Conservation (phyloP, 78 protist genomes). For the Ministeria vibrans region DNA sequence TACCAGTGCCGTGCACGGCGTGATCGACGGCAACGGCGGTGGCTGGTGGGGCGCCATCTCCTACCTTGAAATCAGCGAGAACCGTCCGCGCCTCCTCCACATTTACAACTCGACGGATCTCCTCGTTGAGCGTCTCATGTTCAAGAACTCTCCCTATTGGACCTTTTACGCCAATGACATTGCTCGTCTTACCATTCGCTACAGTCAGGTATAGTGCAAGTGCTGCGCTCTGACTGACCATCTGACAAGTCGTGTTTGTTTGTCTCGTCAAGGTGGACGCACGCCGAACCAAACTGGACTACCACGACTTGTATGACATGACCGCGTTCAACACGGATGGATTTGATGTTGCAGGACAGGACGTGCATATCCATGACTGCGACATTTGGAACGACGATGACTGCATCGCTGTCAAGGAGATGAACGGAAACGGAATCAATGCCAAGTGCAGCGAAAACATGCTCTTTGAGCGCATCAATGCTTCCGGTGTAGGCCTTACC, state of each 20-base stretch:
- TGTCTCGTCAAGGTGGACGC: slow-evolving; percentile 36
- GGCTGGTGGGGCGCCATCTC: slow-evolving; percentile 60
- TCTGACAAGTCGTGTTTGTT: too few species aligned
- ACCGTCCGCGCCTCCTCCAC: slow-evolving; percentile 46
- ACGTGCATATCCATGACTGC: slow-evolving; percentile 54
- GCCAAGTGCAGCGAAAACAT: slow-evolving; percentile 28
- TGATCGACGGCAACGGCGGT: slow-evolving; percentile 47
- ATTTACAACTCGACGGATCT: slow-evolving; percentile 6
- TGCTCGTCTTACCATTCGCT: slow-evolving; percentile 31
- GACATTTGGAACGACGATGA: slow-evolving; percentile 60
- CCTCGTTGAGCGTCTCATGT: slow-evolving; percentile 33
- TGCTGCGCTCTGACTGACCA: too few species aligned
- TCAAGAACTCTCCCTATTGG: slow-evolving; percentile 45
- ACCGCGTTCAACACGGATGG: slow-evolving; percentile 63
- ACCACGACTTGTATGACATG: slow-evolving; percentile 34
- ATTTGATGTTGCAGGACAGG: slow-evolving; percentile 38
- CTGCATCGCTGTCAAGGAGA: slow-evolving; percentile 46
- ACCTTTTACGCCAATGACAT: slow-evolving; percentile 29
- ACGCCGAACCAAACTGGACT: slow-evolving; percentile 32
- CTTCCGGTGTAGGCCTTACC: slow-evolving; percentile 46
- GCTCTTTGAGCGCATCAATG: slow-evolving; percentile 44
- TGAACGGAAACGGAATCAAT: neutral
- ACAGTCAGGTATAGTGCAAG: too few species aligned
- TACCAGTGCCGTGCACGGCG: slow-evolving; percentile 27
- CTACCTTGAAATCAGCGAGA: slow-evolving; percentile 29